These are phyloP conservation scores for Ogataea polymorpha DNA, from an alignment of 805 yeast species.

Conservation along the genomic window DNA sequence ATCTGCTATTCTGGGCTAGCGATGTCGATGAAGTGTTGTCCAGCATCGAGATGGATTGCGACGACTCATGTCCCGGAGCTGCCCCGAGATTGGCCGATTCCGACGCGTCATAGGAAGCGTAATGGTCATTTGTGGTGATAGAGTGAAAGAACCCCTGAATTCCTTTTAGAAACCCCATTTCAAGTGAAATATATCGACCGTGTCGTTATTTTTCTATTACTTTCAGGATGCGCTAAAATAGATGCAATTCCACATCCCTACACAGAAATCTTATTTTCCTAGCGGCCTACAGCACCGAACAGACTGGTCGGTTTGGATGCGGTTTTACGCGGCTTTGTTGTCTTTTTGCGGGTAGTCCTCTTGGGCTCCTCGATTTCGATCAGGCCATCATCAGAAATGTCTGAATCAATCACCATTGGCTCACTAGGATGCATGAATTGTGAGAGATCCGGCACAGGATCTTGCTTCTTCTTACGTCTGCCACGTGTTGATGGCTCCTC, in stretches of 20 bases:
- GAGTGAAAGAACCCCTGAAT: conserved; percentile 42
- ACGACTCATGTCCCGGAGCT: conserved; percentile 21
- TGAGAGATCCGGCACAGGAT: conserved; percentile 2
- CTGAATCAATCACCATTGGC: conserved; percentile 9
- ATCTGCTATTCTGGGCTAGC: conserved; percentile 37
- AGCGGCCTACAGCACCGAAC: conserved; percentile 11
- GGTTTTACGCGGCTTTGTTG: conserved; percentile 1
- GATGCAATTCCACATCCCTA: conserved; percentile 1
- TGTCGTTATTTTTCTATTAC: conserved; percentile 4
- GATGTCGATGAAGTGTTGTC: conserved; percentile 33
- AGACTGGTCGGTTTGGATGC: conserved; percentile 10
- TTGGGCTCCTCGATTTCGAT: conserved; percentile 13
- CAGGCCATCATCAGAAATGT: conserved; percentile 10
- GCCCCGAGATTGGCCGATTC: conserved; percentile 30
- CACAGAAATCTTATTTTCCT: not conserved
- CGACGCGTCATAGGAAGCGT: conserved; percentile 47
- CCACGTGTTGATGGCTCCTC: conserved; percentile 8
- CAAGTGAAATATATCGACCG: conserved; percentile 1
- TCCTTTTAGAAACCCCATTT: conserved; percentile 30
- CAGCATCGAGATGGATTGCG: conserved; percentile 29
- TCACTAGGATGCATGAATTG: conserved; percentile 4
- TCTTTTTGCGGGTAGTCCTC: not conserved
- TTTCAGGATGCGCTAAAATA: not conserved
- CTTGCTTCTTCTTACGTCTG: not conserved
- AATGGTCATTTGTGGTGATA: conserved; percentile 57